These are phyloP conservation scores for Chamaenerion angustifolium DNA, from an alignment of 345 rosid genomes.

Conservation along the genomic window DNA sequence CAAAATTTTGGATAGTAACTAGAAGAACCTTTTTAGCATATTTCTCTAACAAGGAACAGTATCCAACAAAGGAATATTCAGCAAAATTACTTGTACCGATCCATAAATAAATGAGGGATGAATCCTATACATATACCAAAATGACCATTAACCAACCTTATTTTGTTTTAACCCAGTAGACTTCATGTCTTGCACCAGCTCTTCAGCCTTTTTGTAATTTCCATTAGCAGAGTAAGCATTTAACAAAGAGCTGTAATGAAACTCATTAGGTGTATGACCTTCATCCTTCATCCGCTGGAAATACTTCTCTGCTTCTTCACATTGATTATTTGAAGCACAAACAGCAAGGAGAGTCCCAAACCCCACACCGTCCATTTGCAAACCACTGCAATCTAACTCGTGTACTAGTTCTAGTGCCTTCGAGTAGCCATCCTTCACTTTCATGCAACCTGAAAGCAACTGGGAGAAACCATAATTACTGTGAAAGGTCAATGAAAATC, in stretches of 20 bases:
- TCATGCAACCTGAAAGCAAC: conserved; percentile 85
- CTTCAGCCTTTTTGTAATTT: conserved; percentile 65
- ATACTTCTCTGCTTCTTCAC: conserved; percentile 60
- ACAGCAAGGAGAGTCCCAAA: conserved; percentile 78
- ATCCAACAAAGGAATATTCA: too few species aligned
- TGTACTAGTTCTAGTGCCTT: conserved; percentile 61
- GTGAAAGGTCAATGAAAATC: neutral
- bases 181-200: conserved; percentile 62
- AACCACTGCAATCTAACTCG: conserved; percentile 40
- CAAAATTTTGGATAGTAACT: too few species aligned
- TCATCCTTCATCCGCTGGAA: conserved; percentile 69
- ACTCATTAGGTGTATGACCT: conserved; percentile 57
- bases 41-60: too few species aligned
- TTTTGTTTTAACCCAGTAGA: conserved; percentile 68
- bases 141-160: conserved; percentile 46
- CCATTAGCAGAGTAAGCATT: conserved; percentile 74
- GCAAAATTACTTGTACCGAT: neutral
- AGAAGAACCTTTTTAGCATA: too few species aligned
- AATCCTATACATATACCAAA: neutral
- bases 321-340: conserved; percentile 71
- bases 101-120: neutral
- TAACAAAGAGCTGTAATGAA: conserved; percentile 77
- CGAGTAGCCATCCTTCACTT: conserved; percentile 47
- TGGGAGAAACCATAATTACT: conserved; percentile 18
- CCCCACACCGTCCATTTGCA: conserved; percentile 66